A percentile compares a stretch with the other conserved stretches of the same genome.
Evolutionary conservation across 805 yeast genomes (phyloP).

Genomic region (Pichia deserticola): DNA sequence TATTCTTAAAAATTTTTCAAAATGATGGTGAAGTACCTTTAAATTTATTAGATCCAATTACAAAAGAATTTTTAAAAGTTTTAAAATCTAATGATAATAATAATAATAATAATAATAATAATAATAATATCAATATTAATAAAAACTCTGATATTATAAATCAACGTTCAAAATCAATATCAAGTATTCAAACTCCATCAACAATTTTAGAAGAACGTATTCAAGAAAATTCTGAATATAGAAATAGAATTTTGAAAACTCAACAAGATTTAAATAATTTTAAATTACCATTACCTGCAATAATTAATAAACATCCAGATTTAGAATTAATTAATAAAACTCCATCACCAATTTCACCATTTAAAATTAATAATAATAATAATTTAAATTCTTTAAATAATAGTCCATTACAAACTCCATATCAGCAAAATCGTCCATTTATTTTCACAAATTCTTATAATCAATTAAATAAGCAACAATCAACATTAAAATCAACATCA

Average conservation of each 20-base stretch:
- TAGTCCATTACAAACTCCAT: not conserved
- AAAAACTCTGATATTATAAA: not conserved
- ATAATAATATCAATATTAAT: not conserved
- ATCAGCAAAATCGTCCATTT: no score
- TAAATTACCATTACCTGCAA: conserved; percentile 23
- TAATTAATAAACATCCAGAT: conserved; percentile 14
- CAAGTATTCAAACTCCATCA: not conserved
- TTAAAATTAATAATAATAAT: no score
- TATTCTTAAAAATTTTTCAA: conserved; percentile 24
- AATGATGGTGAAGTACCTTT: conserved; percentile 22
- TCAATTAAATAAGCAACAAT: no score
- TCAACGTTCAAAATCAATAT: not conserved
- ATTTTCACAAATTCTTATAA: no score
- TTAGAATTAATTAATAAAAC: not conserved
- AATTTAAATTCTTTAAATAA: not conserved
- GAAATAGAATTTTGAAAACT: conserved; percentile 1
- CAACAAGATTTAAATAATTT: conserved; percentile 11
- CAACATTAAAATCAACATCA: no score
- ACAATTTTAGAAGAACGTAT: conserved; percentile 1
- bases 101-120: not conserved
- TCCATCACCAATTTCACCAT: not conserved
- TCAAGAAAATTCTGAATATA: conserved; percentile 4
- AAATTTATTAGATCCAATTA: conserved; percentile 23
- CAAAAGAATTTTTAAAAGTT: conserved; percentile 16
- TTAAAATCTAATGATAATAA: not conserved